These are phyloP conservation scores for Podaxis rugospora DNA, from an alignment of 768 basidiomycete species.

Conservation along the genomic window DNA sequence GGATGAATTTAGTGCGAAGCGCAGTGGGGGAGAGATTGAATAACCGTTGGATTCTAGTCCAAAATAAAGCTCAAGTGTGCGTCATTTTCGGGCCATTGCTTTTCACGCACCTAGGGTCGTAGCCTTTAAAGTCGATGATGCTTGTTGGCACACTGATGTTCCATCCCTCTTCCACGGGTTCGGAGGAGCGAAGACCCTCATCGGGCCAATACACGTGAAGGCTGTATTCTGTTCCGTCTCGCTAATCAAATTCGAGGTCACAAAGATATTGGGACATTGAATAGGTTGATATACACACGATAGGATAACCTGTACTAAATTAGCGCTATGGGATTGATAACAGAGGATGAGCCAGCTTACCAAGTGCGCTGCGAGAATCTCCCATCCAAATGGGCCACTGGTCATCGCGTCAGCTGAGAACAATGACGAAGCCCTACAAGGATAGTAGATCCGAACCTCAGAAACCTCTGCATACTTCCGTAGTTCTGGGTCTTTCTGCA, in stretches of 20 bases:
- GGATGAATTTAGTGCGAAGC: conserved; percentile 32
- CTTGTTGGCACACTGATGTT: conserved; percentile 25
- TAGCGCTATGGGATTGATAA: conserved; percentile 12
- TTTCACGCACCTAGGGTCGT: conserved; percentile 14
- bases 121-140: conserved; percentile 28
- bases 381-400: conserved; percentile 34
- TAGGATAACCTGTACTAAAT: conserved; percentile 22
- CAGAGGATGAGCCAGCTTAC: conserved; percentile 13
- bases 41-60: conserved; percentile 29
- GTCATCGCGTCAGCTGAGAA: background rate
- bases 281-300: conserved; percentile 16
- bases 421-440: background rate
- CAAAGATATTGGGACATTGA: background rate
- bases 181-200: conserved; percentile 21
- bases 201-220: conserved; percentile 34
- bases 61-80: background rate
- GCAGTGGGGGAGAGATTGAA: conserved; percentile 29
- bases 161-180: conserved; percentile 30
- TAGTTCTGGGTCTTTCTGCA: conserved; percentile 9
- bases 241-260: conserved; percentile 18
- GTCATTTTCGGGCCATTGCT: background rate
- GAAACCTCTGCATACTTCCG: conserved; percentile 1
- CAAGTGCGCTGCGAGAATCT: conserved; percentile 20
- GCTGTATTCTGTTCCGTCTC: conserved; percentile 32
- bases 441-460: conserved; percentile 3